Conservation (phyloP, 129 eudicot species). For the Erigeron canadensis region DNA sequence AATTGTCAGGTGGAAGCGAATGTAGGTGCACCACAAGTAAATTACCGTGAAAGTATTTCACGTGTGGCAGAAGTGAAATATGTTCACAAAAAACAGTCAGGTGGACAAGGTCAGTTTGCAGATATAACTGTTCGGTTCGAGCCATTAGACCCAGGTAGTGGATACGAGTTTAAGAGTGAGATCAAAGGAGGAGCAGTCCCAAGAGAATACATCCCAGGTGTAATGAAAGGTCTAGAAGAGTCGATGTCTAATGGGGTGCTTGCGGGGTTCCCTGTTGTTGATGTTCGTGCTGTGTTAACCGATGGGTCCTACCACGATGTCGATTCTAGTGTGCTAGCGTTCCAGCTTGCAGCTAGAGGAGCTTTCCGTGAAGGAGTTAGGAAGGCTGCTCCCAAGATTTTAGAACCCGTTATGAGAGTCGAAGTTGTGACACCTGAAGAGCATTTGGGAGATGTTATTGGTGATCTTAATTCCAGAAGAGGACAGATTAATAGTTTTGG, state of each 20-base stretch:
- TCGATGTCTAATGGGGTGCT: conserved; percentile 80
- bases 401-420: conserved; percentile 92
- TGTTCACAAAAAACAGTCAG: conserved; percentile 93
- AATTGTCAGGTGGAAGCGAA: conserved; percentile 77
- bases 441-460: conserved; percentile 97
- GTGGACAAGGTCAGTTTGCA: conserved; percentile 95
- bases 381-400: conserved; percentile 78
- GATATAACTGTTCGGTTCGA: conserved; percentile 78
- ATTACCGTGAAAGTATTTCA: conserved; percentile 93
- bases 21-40: conserved; percentile 98
- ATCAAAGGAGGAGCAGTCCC: conserved; percentile 97
- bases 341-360: conserved; percentile 95
- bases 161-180: conserved; percentile 92
- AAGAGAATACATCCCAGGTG: conserved; percentile 89
- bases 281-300: conserved; percentile 77
- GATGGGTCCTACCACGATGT: conserved; percentile 97
- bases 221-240: conserved; percentile 91
- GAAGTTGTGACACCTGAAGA: conserved; percentile 99
- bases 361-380: conserved; percentile 86
- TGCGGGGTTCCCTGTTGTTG: conserved; percentile 94
- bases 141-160: conserved; percentile 84
- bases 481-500: conserved; percentile 94
- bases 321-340: conserved; percentile 90
- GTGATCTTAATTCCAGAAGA: conserved; percentile 95
- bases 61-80: conserved; percentile 68